These are phyloP conservation scores for Dothideomycetes sp. DNA, from an alignment of 2,329 filamentous ascomycete genomes.

Conservation along the genomic window DNA sequence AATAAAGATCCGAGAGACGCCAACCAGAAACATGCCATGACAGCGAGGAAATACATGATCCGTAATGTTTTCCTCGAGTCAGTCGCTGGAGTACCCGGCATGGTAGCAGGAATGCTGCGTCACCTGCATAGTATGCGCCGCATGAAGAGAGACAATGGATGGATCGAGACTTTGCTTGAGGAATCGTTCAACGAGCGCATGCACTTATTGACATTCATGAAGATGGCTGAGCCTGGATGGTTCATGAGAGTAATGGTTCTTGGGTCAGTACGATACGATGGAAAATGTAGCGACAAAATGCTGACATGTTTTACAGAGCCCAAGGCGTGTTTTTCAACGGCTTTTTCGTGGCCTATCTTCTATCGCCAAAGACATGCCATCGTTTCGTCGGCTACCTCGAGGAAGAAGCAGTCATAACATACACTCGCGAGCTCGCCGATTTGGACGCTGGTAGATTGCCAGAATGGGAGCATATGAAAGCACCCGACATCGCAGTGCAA, in stretches of 20 bases:
- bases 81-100: slow-evolving; percentile 89
- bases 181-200: slow-evolving; percentile 29
- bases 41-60: slow-evolving; percentile 79
- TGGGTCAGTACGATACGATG: too few relatives aligned
- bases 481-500: slow-evolving; percentile 78
- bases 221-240: slow-evolving; percentile 70
- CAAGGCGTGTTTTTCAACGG: slow-evolving; percentile 97
- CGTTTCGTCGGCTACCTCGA: slow-evolving; percentile 95
- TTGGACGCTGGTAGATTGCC: slow-evolving; percentile 77
- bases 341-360: slow-evolving; percentile 79
- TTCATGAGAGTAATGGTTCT: slow-evolving; percentile 93
- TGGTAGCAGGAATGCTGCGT: slow-evolving; percentile 91
- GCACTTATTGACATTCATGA: slow-evolving; percentile 83
- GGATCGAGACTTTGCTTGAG: slow-evolving; percentile 52
- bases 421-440: slow-evolving; percentile 80
- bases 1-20: slow-evolving; percentile 39
- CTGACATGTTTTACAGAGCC: slow-evolving; percentile 38
- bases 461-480: slow-evolving; percentile 66
- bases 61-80: slow-evolving; percentile 90
- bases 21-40: slow-evolving; percentile 58
- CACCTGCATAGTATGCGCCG: slow-evolving; percentile 76
- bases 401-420: slow-evolving; percentile 93
- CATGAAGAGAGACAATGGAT: slow-evolving; percentile 85
- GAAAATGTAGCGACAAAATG: too few relatives aligned
- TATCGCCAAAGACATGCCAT: slow-evolving; percentile 81